These are phyloP conservation scores for Claviceps sp. DNA, from an alignment of 2,329 filamentous ascomycete species.

Conservation along the genomic window DNA sequence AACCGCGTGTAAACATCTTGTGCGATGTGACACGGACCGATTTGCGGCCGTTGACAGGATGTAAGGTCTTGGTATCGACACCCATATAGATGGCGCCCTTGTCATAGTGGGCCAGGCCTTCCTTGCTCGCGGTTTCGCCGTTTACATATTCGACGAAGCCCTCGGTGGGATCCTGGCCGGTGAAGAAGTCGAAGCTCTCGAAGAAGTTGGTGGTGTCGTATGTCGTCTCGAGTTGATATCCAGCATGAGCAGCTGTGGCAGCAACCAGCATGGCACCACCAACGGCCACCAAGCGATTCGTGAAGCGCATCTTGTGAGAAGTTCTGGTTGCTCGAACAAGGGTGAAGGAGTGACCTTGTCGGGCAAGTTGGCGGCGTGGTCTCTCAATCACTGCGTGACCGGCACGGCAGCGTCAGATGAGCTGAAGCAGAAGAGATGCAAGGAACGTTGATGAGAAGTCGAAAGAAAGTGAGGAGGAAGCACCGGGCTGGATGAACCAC, in stretches of 20 bases:
- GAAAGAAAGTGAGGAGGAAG: neutral
- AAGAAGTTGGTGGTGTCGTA: slow-evolving; percentile 44
- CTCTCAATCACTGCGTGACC: slow-evolving; percentile 7
- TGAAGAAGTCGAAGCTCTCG: slow-evolving; percentile 41
- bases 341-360: neutral
- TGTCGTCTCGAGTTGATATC: slow-evolving; percentile 32
- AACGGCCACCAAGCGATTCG: slow-evolving; percentile 11
- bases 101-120: slow-evolving; percentile 43
- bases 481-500: neutral
- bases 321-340: neutral
- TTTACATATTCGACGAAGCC: slow-evolving; percentile 62
- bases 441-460: neutral
- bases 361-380: neutral
- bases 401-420: slow-evolving; percentile 6
- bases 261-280: slow-evolving; percentile 17
- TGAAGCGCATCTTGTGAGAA: slow-evolving; percentile 10
- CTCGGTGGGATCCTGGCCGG: slow-evolving; percentile 51
- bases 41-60: slow-evolving; percentile 45
- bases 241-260: slow-evolving; percentile 13
- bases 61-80: slow-evolving; percentile 47
- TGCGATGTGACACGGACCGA: slow-evolving; percentile 59
- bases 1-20: slow-evolving; percentile 51
- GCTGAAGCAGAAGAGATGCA: neutral
- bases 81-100: slow-evolving; percentile 51
- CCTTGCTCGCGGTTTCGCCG: slow-evolving; percentile 40